phyloP scores from a whole-genome alignment of 164 flowering plant genomes.

The Umbilicus rupestris region DNA sequence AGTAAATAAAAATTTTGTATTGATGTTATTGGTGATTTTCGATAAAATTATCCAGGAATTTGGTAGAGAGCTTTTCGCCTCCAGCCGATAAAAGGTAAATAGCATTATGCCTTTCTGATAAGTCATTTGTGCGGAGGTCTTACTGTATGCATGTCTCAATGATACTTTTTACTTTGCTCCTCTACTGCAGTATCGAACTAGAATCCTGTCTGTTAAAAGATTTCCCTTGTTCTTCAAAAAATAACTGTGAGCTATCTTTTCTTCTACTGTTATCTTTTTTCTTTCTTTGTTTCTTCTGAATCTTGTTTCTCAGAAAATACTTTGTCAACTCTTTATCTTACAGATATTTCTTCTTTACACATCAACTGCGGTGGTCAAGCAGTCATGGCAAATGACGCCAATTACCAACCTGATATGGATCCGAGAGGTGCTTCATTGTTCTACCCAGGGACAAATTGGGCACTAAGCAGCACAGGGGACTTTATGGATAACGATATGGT shows the following conservation, averaged over 20 bases:
- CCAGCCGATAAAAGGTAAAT: slow-evolving; percentile 37
- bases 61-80: slow-evolving; percentile 55
- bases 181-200: slow-evolving; percentile 17
- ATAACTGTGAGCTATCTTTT: slow-evolving; percentile 24
- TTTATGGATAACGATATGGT: slow-evolving; percentile 61
- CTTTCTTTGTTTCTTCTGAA: not conserved
- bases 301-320: not conserved
- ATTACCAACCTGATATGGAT: slow-evolving; percentile 51
- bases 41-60: slow-evolving; percentile 39
- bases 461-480: slow-evolving; percentile 76
- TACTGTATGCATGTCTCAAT: not conserved
- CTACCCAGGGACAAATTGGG: slow-evolving; percentile 48
- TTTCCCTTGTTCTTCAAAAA: slow-evolving; percentile 41
- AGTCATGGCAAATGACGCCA: slow-evolving; percentile 18
- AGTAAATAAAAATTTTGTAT: not conserved
- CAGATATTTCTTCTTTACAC: slow-evolving; percentile 44
- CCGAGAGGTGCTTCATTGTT: slow-evolving; percentile 62
- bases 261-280: not conserved
- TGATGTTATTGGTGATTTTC: not conserved
- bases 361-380: slow-evolving; percentile 73
- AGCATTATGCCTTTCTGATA: slow-evolving; percentile 5
- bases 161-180: not conserved
- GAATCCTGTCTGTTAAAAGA: slow-evolving; percentile 42
- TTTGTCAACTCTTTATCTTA: not conserved
- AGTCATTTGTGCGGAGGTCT: not conserved